phyloP scores from a whole-genome alignment of 176 grass and related monocot species.

The Triticum dicoccoides region DNA sequence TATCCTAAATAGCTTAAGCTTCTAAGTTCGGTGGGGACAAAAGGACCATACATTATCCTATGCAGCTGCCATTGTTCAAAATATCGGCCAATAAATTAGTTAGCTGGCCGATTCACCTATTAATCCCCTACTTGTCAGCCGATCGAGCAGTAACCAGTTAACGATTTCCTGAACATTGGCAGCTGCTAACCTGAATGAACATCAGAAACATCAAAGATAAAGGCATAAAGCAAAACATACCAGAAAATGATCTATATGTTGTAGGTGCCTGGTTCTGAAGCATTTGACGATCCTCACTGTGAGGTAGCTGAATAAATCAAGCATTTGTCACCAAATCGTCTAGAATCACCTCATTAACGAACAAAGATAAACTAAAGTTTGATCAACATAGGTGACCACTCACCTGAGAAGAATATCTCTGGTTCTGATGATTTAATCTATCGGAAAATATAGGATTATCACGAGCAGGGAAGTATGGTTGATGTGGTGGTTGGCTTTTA shows the following conservation, averaged over 20 bases:
- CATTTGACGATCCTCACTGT: constrained; percentile 46
- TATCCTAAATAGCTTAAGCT: neutral
- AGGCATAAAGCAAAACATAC: constrained; percentile 41
- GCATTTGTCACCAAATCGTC: neutral
- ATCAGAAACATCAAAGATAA: constrained; percentile 17
- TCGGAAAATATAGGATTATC: constrained; percentile 55
- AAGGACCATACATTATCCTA: neutral
- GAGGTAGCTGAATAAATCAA: constrained; percentile 53
- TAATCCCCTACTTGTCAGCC: no score
- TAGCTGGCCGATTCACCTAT: no score
- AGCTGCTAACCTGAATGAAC: constrained; percentile 16
- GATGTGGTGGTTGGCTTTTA: constrained; percentile 45
- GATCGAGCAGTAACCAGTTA: no score
- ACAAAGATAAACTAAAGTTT: neutral
- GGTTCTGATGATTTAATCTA: constrained; percentile 45
- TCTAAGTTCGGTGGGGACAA: neutral
- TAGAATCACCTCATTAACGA: constrained; percentile 8
- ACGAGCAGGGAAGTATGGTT: constrained; percentile 35
- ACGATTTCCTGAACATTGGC: no score
- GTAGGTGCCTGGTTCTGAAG: constrained; percentile 37
- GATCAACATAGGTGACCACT: constrained; percentile 11
- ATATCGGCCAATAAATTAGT: no score
- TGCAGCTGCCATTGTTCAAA: neutral
- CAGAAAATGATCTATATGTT: constrained; percentile 56
- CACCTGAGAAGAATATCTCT: constrained; percentile 66